phyloP scores from a whole-genome alignment of 768 basidiomycete genomes.

The Phlebiopsis gigantea region DNA sequence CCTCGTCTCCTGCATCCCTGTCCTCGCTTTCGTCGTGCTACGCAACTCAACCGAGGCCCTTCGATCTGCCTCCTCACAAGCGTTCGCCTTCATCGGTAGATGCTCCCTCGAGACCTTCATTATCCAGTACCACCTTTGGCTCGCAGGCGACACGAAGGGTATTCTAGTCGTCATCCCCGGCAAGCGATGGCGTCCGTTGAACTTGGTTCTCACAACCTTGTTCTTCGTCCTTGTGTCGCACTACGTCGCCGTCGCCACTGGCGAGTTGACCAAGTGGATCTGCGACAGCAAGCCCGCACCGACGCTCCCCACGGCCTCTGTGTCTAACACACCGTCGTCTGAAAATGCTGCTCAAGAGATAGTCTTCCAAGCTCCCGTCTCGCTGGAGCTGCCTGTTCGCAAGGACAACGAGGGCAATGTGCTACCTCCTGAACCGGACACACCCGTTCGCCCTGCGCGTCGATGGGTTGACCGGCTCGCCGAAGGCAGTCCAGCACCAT shows the following conservation, averaged over 20 bases:
- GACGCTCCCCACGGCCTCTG: constrained; percentile 15
- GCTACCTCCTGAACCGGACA: constrained; percentile 33
- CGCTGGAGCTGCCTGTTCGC: constrained; percentile 6
- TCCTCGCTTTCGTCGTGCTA: constrained; percentile 68
- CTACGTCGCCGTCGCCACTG: constrained; percentile 70
- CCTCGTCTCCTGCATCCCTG: constrained; percentile 76
- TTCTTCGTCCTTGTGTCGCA: constrained; percentile 81
- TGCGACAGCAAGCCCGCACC: constrained; percentile 31
- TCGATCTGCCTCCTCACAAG: constrained; percentile 60
- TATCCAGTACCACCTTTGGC: constrained; percentile 85
- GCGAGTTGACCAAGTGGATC: constrained; percentile 58
- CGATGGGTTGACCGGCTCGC: constrained; percentile 51
- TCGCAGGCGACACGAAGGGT: constrained; percentile 80
- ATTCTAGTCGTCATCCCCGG: constrained; percentile 77
- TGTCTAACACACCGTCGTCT: constrained; percentile 5
- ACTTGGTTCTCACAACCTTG: constrained; percentile 68
- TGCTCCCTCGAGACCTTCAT: constrained; percentile 92
- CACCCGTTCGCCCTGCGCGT: constrained; percentile 30
- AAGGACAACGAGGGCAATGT: constrained; percentile 27
- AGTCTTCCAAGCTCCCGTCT: constrained; percentile 21
- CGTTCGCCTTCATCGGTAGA: constrained; percentile 78
- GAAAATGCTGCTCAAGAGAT: constrained; percentile 8
- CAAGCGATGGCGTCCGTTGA: constrained; percentile 65
- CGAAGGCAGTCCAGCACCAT: constrained; percentile 24
- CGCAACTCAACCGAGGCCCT: constrained; percentile 70